These are phyloP conservation scores for Ophiocytium majus DNA, from an alignment of 352 stramenopile genomes.

Conservation along the genomic window DNA sequence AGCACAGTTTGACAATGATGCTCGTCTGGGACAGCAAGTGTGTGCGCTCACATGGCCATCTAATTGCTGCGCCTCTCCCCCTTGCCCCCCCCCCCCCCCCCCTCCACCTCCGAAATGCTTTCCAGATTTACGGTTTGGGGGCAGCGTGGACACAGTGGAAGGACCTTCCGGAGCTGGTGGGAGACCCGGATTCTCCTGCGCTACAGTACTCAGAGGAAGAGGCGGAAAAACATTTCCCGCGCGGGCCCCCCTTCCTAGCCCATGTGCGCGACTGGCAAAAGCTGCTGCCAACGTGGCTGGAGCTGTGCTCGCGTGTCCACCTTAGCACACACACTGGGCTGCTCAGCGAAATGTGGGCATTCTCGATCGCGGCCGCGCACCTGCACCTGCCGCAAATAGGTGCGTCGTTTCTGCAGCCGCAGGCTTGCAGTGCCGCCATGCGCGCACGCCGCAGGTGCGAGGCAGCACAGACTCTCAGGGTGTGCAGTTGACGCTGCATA, in stretches of 20 bases:
- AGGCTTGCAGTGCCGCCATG: too few relatives aligned
- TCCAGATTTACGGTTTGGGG: background rate
- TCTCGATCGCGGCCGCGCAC: background rate
- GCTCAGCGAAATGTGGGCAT: background rate
- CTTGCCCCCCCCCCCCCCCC: too few relatives aligned
- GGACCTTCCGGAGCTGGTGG: background rate
- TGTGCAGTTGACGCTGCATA: too few relatives aligned
- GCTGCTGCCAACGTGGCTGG: background rate
- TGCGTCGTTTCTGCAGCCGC: too few relatives aligned
- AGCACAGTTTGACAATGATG: too few relatives aligned
- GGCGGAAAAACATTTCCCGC: background rate
- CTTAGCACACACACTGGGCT: background rate
- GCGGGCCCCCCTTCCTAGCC: background rate
- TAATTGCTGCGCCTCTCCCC: too few relatives aligned
- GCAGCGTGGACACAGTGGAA: background rate
- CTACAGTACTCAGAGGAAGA: background rate
- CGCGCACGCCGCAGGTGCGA: too few relatives aligned
- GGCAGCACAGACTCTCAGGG: too few relatives aligned
- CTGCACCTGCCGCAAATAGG: background rate
- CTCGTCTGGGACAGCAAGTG: too few relatives aligned
- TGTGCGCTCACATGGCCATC: too few relatives aligned
- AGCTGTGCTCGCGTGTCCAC: background rate
- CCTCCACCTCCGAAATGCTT: too few relatives aligned
- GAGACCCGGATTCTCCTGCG: background rate
- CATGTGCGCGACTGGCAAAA: slow-evolving; percentile 1